Base-by-base conservation (phyloP, 2,329 filamentous ascomycete species). In the Chaetomiaceae sp. region DNA sequence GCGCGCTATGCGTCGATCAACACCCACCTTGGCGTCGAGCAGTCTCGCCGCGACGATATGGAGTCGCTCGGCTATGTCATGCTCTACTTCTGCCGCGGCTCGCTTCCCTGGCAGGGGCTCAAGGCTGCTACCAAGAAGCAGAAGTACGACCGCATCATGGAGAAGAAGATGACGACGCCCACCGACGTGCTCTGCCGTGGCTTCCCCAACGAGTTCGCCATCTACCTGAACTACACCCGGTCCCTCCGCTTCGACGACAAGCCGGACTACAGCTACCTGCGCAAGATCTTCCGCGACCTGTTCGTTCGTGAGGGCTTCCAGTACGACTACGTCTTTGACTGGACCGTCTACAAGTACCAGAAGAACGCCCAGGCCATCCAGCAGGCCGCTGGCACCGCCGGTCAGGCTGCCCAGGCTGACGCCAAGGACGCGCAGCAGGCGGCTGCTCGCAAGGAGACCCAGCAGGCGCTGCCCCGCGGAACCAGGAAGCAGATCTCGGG, bases 101-200 rank as follows among this genome's bases (percentile, higher is more conserved):
- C 91, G 58, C 89, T 99, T 51, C 93, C 93, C 56, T 99, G 93
- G 93, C 93, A 99, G 77, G 93, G 93, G 51, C 80, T 96, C 49
- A 96, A 96, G 83, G 92, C 92, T 76, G 92, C 92, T 63, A 96
- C 91, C 61, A 96, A 96, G 85, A 96, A 96, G 85, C 92, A 97
- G 78, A 99, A 99, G 79, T 97, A 99, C 69, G 93, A 99, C 75
- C 85, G 92, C 60, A 99, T 99, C 76, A 97, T 97, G 92, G 93
- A 99, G 81, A 99, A 99, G 86, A 99, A 99, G 89, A 97, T 97
- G 93, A 99, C 93, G 13, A 99, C 93, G 3, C 91, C 93, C 8
- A 97, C 92, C 63, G 92, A 99, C 74, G 91, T 96, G 43, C 88
- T 99, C 44, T 99, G 93, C 85, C 90, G 92, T 70, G 93, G 93